Percentiles rank a stretch among this genome's conserved stretches.
These are phyloP conservation scores for Bretziella fagacearum DNA, from an alignment of 2,329 filamentous ascomycete species.

Conservation along the genomic window DNA sequence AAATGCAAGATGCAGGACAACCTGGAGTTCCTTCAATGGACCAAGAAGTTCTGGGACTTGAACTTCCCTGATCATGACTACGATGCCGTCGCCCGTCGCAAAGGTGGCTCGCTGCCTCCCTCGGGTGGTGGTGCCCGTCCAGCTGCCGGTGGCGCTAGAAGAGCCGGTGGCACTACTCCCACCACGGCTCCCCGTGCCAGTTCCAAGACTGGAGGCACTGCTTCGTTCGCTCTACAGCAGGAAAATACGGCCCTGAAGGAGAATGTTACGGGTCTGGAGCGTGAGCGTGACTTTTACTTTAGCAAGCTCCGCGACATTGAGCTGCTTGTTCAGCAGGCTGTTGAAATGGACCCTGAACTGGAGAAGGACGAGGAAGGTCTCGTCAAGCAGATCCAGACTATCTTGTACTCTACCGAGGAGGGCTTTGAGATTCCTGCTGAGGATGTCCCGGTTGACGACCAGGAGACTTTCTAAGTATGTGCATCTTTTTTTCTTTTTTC, in stretches of 20 bases:
- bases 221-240: constrained; percentile 54
- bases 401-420: constrained; percentile 92
- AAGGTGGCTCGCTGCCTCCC: constrained; percentile 49
- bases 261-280: constrained; percentile 83
- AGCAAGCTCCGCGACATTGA: constrained; percentile 97
- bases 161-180: constrained; percentile 44
- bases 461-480: constrained; percentile 53
- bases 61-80: constrained; percentile 96
- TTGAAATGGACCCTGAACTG: constrained; percentile 80
- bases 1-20: constrained; percentile 99
- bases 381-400: constrained; percentile 89
- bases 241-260: constrained; percentile 87
- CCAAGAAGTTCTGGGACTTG: constrained; percentile 93
- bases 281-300: constrained; percentile 97
- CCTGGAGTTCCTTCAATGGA: constrained; percentile 95
- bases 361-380: constrained; percentile 87
- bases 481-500: neutral
- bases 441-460: constrained; percentile 52
- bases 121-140: constrained; percentile 31
- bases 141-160: constrained; percentile 31
- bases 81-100: constrained; percentile 72
- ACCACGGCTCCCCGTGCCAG: constrained; percentile 29
- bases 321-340: constrained; percentile 77
- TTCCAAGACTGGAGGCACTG: constrained; percentile 30
- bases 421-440: constrained; percentile 82